phyloP scores from a whole-genome alignment of 2,329 filamentous ascomycete genomes.

The Onygenales sp. region DNA sequence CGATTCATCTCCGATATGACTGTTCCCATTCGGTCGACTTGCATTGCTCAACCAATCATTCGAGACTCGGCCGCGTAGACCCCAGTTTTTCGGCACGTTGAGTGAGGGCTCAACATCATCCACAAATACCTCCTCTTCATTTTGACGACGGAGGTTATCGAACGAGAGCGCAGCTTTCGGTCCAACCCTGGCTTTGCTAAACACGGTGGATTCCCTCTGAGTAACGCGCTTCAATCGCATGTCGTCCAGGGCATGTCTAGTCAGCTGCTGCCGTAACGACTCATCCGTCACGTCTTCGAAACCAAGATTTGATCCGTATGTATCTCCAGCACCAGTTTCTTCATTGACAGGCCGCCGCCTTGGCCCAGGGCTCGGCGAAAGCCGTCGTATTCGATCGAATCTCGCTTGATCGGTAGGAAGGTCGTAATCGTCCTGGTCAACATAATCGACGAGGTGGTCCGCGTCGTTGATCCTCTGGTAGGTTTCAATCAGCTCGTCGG shows the following conservation, averaged over 20 bases:
- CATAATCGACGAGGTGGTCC: slow-evolving; percentile 25
- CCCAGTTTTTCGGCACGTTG: slow-evolving; percentile 31
- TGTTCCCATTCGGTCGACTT: slow-evolving; percentile 15
- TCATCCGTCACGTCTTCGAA: slow-evolving; percentile 27
- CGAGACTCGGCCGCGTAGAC: slow-evolving; percentile 21
- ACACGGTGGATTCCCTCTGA: slow-evolving; percentile 28
- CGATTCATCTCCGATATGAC: slow-evolving; percentile 9
- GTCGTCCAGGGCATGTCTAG: slow-evolving; percentile 29
- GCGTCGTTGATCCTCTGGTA: slow-evolving; percentile 32
- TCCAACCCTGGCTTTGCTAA: slow-evolving; percentile 30
- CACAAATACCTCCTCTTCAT: slow-evolving; percentile 16
- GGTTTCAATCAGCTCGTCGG: slow-evolving; percentile 26
- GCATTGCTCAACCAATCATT: slow-evolving; percentile 28
- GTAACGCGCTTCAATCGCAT: slow-evolving; percentile 30
- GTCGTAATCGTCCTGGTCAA: slow-evolving; percentile 21
- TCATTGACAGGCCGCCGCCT: slow-evolving; percentile 3
- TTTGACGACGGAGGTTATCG: slow-evolving; percentile 28
- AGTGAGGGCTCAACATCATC: slow-evolving; percentile 20
- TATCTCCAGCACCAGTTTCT: slow-evolving; percentile 7
- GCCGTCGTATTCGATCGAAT: slow-evolving; percentile 14
- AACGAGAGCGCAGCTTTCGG: slow-evolving; percentile 21
- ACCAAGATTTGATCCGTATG: slow-evolving; percentile 21
- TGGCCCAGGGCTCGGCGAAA: slow-evolving; percentile 18
- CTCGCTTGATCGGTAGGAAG: slow-evolving; percentile 6
- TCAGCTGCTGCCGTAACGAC: slow-evolving; percentile 23